Evolutionary conservation across 768 basidiomycete genomes (phyloP).

Genomic region (Leccinum disarticulatum): DNA sequence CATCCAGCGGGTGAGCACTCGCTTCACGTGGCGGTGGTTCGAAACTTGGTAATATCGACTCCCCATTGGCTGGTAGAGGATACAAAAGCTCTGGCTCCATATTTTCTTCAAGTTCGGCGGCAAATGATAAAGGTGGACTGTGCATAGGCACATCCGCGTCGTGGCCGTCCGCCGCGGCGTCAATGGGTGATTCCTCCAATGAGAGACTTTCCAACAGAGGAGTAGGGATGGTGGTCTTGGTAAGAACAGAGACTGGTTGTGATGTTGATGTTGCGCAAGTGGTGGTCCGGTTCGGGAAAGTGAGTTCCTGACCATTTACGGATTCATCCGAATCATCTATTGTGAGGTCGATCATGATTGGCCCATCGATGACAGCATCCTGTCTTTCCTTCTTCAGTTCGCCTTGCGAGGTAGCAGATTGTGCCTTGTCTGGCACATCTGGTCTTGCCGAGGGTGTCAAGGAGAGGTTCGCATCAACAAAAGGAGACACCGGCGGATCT

Average conservation of each 20-base stretch:
- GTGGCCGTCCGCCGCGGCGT: slow-evolving; percentile 1
- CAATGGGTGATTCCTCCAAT: slow-evolving; percentile 17
- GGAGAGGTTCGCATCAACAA: background rate
- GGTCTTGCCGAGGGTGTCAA: background rate
- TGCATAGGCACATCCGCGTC: slow-evolving; percentile 24
- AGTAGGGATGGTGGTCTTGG: slow-evolving; percentile 16
- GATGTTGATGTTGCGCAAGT: slow-evolving; percentile 4
- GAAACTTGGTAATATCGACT: slow-evolving; percentile 6
- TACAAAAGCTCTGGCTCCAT: slow-evolving; percentile 10
- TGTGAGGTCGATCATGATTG: slow-evolving; percentile 31
- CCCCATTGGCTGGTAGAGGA: slow-evolving; percentile 4
- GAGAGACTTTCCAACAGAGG: slow-evolving; percentile 24
- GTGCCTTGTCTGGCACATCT: background rate
- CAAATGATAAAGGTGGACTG: slow-evolving; percentile 15
- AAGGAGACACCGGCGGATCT: background rate
- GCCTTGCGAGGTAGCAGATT: background rate
- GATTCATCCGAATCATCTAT: slow-evolving; percentile 25
- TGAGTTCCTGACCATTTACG: slow-evolving; percentile 9
- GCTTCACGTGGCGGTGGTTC: slow-evolving; percentile 14
- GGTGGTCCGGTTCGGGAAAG: slow-evolving; percentile 10
- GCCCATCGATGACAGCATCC: slow-evolving; percentile 6
- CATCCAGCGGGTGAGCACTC: slow-evolving; percentile 10
- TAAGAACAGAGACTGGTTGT: slow-evolving; percentile 7
- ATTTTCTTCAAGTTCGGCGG: slow-evolving; percentile 8
- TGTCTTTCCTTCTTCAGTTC: slow-evolving; percentile 3